Evolutionary conservation across 805 yeast genomes (phyloP).

Genomic region (Wickerhamomyces rabaulensis): DNA sequence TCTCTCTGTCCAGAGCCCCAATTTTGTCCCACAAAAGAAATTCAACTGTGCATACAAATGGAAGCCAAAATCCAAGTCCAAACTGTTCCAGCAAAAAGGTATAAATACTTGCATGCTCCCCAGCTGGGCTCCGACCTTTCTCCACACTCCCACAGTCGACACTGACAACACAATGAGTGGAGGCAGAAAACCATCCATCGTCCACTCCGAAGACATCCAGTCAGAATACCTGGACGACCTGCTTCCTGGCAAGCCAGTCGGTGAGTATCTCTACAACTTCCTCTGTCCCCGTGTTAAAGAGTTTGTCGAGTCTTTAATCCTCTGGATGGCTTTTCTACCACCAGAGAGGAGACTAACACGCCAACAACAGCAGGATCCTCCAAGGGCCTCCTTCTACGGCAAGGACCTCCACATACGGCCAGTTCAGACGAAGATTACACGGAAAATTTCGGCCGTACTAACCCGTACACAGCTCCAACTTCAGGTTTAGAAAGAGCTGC

Average conservation of each 20-base stretch:
- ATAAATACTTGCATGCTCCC: not conserved
- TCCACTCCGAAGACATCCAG: conserved; percentile 26
- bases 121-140: not conserved
- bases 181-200: conserved; percentile 25
- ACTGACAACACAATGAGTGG: conserved; percentile 16
- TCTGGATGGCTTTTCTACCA: not conserved
- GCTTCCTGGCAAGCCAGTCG: conserved; percentile 22
- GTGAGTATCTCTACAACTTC: conserved; percentile 13
- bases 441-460: conserved; percentile 1
- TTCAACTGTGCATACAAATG: not conserved
- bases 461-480: conserved; percentile 18
- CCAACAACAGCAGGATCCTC: not conserved
- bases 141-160: not conserved
- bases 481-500: conserved; percentile 25
- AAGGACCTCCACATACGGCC: not conserved
- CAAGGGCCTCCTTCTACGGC: not conserved
- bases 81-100: too few species aligned
- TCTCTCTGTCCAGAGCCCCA: not conserved
- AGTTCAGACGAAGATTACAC: not conserved
- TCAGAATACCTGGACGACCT: conserved; percentile 22
- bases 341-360: not conserved
- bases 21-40: not conserved
- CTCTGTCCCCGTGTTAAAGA: not conserved
- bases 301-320: not conserved
- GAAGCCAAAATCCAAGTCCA: too few species aligned